phyloP scores from a whole-genome alignment of 2,329 filamentous ascomycete genomes.

The Knufia fluminis region DNA sequence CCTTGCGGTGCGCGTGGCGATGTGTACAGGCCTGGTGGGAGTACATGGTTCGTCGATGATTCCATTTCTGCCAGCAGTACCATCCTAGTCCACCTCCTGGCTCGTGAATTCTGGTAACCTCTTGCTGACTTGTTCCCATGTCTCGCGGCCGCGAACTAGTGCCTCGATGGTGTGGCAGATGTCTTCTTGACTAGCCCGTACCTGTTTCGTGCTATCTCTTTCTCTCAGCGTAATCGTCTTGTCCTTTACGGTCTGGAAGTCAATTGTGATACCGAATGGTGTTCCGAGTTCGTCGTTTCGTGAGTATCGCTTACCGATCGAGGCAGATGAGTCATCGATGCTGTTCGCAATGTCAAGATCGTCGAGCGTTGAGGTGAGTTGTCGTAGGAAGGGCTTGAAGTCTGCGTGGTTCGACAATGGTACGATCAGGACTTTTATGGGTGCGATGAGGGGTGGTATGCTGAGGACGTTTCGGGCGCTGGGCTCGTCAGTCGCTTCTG shows the following conservation, averaged over 20 bases:
- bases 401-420: constrained; percentile 73
- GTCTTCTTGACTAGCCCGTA: constrained; percentile 70
- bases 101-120: constrained; percentile 78
- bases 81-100: constrained; percentile 49
- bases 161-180: constrained; percentile 65
- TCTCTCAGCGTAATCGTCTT: constrained; percentile 79
- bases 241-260: constrained; percentile 91
- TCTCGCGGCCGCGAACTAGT: constrained; percentile 53
- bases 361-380: constrained; percentile 67
- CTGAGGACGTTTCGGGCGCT: constrained; percentile 51
- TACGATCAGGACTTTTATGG: constrained; percentile 88
- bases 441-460: constrained; percentile 70
- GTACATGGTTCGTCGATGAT: too few species aligned
- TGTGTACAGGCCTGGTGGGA: too few species aligned
- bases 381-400: constrained; percentile 68
- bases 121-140: constrained; percentile 61
- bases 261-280: constrained; percentile 84
- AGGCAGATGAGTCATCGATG: constrained; percentile 81
- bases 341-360: constrained; percentile 69
- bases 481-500: constrained; percentile 68
- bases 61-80: too few species aligned
- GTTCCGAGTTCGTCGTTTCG: constrained; percentile 95
- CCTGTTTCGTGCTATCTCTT: constrained; percentile 82
- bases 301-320: constrained; percentile 88
- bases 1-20: too few species aligned